phyloP scores from a whole-genome alignment of 345 rosid genomes.

The Brassica juncea region DNA sequence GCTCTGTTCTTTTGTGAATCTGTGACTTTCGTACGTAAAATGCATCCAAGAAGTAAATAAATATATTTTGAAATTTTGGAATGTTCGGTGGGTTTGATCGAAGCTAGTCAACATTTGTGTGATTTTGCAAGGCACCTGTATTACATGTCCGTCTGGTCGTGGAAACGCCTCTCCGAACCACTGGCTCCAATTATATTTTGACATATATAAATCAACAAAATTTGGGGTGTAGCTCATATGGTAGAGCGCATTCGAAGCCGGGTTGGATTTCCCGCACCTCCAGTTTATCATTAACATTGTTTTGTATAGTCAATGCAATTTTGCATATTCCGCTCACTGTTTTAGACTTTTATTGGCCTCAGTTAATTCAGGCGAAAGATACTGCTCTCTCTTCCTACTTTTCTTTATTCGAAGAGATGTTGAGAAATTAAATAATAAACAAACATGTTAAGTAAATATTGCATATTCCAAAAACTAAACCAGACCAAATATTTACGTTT shows the following conservation, averaged over 20 bases:
- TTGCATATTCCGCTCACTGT: neutral
- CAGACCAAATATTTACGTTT: neutral
- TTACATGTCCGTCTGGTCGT: neutral
- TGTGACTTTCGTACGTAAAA: neutral
- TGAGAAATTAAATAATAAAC: neutral
- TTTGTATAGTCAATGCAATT: neutral
- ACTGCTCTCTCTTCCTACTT: constrained; percentile 8
- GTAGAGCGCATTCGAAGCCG: constrained; percentile 99
- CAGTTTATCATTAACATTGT: neutral
- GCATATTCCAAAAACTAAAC: constrained; percentile 10
- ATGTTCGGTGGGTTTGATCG: neutral
- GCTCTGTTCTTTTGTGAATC: constrained; percentile 17
- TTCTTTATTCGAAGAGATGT: constrained; percentile 22
- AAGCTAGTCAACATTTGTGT: neutral
- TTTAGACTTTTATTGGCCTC: neutral
- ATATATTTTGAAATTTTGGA: neutral
- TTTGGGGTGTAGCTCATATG: constrained; percentile 40
- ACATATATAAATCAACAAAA: neutral
- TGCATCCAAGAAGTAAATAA: neutral
- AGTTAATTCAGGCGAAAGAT: constrained; percentile 32
- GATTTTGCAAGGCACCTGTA: neutral
- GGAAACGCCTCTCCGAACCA: neutral
- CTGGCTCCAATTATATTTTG: neutral
- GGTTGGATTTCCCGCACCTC: constrained; percentile 98
- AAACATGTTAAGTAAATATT: neutral